These are phyloP conservation scores for Schizothecium vesticola DNA, from an alignment of 495 filamentous ascomycete genomes.

Conservation along the genomic window DNA sequence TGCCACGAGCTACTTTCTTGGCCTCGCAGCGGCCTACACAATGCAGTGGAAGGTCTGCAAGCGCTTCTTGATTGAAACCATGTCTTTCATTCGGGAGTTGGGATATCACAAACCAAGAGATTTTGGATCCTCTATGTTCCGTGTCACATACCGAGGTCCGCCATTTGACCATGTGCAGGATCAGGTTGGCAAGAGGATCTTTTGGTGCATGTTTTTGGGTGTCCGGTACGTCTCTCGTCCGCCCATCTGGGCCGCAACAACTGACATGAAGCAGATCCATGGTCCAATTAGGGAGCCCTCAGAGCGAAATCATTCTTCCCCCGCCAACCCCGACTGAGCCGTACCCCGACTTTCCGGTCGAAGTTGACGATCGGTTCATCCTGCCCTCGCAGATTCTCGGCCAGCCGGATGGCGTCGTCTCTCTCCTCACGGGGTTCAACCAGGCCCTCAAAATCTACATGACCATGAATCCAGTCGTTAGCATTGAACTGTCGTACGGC, in stretches of 20 bases:
- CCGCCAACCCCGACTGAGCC: constrained; percentile 66
- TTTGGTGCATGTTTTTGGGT: constrained; percentile 69
- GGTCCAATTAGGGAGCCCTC: constrained; percentile 63
- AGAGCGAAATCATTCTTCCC: constrained; percentile 59
- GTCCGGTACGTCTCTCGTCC: constrained; percentile 41
- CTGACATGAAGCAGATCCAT: constrained; percentile 42
- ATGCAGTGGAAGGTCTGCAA: constrained; percentile 61
- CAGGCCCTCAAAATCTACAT: constrained; percentile 65
- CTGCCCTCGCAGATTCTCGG: constrained; percentile 53
- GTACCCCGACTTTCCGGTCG: constrained; percentile 73
- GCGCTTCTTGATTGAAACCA: constrained; percentile 67
- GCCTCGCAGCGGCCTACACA: constrained; percentile 62
- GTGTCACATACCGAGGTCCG: constrained; percentile 29
- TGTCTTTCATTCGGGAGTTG: constrained; percentile 64
- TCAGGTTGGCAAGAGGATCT: constrained; percentile 72
- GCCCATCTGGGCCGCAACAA: not conserved
- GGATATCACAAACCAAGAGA: constrained; percentile 51
- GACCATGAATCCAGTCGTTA: constrained; percentile 62
- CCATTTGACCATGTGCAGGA: constrained; percentile 63
- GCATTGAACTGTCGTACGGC: constrained; percentile 69
- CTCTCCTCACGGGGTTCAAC: constrained; percentile 69
- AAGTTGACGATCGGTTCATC: constrained; percentile 76
- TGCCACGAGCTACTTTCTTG: constrained; percentile 78
- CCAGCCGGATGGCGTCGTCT: constrained; percentile 58
- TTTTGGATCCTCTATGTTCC: constrained; percentile 25